Base-by-base conservation (phyloP, 2,329 filamentous ascomycete species). In the Daldinia eschscholtzii region DNA sequence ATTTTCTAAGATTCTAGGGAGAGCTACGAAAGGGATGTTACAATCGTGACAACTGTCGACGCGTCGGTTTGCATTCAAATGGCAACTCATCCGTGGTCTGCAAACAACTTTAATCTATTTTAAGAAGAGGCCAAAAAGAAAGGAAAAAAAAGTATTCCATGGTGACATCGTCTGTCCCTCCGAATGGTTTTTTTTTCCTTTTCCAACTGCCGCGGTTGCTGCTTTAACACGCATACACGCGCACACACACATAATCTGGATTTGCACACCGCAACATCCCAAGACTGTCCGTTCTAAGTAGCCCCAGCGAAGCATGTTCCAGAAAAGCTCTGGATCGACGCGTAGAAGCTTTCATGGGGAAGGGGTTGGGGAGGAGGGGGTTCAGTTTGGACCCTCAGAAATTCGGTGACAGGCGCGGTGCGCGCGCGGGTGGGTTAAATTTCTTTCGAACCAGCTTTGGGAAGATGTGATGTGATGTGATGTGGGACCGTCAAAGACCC, bases 241-340 rank as follows among this genome's bases (percentile, higher is more conserved):
- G 2, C 20, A 23, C 20, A 23, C 2, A 23, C 20, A 23, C 20
- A 23, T 23, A 23, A 23, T 35, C 7, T 35, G 33, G 7, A 10
- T 35, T 10, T 26, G 46, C 46, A 30, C 26, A 6, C 26, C 26
- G 3, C 26, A 52, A 52, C 46, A 33, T 52, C 15, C 26, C 23
- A 30, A 28, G 7, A 18, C 7, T 15, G 7, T 52, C 46, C 26
- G 28, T 52, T 52, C 46, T 52, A 33, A 52, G 46, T 33, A 52
- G 26, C 46, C 46, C 46, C 26, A 52, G 26, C 26, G 46, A 52
- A 52, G 46, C 26, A 10, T 18, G 15, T 52, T 52, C 46, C 46
- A 52, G 46, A 52, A 52, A 52, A 52, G 28, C 15, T 52, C 26
- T 52, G 46, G 46, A 33, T 52, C 46, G 26, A 12, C 46, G 26